A percentile compares a stretch with the other conserved stretches of the same genome.
Evolutionary conservation across 2,329 filamentous ascomycete species (phyloP).

Genomic region (Parafenestella ontariensis): DNA sequence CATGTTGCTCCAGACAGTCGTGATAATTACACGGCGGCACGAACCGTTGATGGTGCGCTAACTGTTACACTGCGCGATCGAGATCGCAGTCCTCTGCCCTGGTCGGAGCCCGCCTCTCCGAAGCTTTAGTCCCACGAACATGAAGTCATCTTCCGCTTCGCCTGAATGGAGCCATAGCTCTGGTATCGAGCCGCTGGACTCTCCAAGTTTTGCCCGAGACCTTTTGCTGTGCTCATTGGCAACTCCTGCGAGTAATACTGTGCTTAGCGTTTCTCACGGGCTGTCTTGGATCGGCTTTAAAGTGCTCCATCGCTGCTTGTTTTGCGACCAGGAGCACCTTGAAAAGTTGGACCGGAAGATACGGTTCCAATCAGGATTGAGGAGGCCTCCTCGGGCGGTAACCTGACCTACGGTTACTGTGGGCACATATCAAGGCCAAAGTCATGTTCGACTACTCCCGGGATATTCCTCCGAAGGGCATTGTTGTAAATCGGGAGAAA

Average conservation of each 20-base stretch:
- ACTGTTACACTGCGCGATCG: constrained; percentile 6
- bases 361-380: constrained; percentile 4
- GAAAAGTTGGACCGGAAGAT: not conserved
- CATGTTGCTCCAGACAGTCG: not conserved
- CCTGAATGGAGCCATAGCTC: not conserved
- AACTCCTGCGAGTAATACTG: not conserved
- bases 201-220: not conserved
- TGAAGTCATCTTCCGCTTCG: constrained; percentile 9
- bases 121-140: not conserved
- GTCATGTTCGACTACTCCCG: not conserved
- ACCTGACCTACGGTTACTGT: constrained; percentile 18
- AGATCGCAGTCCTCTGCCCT: constrained; percentile 9
- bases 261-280: not conserved
- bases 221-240: constrained; percentile 6
- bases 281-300: constrained; percentile 18
- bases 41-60: constrained; percentile 7
- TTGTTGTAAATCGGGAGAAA: not conserved
- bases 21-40: not conserved
- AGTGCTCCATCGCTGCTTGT: constrained; percentile 27
- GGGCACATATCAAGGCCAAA: not conserved
- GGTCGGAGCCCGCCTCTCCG: not conserved
- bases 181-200: constrained; percentile 7
- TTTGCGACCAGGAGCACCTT: constrained; percentile 16
- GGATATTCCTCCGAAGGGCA: not conserved
- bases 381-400: constrained; percentile 23